Evolutionary conservation across 768 basidiomycete species (phyloP).

Genomic region (Collybiopsis luxurians): DNA sequence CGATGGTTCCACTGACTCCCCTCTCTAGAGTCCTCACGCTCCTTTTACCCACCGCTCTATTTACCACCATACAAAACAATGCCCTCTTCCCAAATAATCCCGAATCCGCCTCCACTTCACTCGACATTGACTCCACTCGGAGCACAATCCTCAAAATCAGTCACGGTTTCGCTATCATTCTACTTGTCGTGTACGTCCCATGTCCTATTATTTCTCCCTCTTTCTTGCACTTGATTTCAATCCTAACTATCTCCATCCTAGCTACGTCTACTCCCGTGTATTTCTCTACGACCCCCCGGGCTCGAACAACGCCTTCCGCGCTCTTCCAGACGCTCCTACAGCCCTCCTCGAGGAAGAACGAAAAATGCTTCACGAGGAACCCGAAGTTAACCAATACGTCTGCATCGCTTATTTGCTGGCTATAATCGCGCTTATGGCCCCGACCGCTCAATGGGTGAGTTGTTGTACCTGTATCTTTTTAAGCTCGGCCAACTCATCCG

Average conservation of each 20-base stretch:
- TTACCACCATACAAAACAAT: neutral
- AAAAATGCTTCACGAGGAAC: slow-evolving; percentile 35
- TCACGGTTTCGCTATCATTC: slow-evolving; percentile 60
- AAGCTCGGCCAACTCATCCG: neutral
- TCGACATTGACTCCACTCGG: slow-evolving; percentile 30
- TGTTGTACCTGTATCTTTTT: slow-evolving; percentile 11
- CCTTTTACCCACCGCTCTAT: slow-evolving; percentile 3
- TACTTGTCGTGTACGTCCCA: slow-evolving; percentile 53
- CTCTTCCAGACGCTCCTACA: slow-evolving; percentile 42
- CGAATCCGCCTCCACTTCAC: neutral
- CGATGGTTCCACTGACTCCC: neutral
- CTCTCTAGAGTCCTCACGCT: neutral
- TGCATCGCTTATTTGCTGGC: slow-evolving; percentile 50
- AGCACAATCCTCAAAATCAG: slow-evolving; percentile 56
- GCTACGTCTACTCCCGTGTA: slow-evolving; percentile 66
- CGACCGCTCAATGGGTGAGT: slow-evolving; percentile 67
- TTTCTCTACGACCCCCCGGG: slow-evolving; percentile 74
- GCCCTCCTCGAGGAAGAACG: slow-evolving; percentile 39
- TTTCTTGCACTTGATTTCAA: neutral
- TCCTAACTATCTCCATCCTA: slow-evolving; percentile 19
- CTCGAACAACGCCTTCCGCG: slow-evolving; percentile 41
- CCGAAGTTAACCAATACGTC: slow-evolving; percentile 62
- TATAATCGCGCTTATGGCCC: slow-evolving; percentile 60
- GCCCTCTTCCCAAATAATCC: neutral
- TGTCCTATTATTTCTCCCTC: neutral